Evolutionary conservation across 306 rosid species (phyloP), one percentile per base, ranked within the genome.

Genomic region (Begonia loranthoides): DNA sequence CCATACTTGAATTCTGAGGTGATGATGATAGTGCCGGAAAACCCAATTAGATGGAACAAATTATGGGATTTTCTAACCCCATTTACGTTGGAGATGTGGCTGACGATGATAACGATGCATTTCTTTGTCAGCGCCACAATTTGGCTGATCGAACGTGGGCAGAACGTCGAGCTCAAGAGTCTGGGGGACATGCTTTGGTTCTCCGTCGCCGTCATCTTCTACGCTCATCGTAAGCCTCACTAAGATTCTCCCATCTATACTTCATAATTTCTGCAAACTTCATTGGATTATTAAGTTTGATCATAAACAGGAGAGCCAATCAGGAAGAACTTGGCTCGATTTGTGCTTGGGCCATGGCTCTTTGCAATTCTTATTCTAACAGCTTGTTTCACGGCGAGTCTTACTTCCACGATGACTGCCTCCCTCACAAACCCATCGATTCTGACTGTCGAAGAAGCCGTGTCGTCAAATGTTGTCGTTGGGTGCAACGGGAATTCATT

Each of bases 111-210:
- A 22, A 54, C 54, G 56, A 50, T 64, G 58, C 90, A 80, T 56
- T 8, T 76, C 13, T 69, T 71, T 14, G 59, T 81, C 2, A 77
- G 79, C 55, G 64, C 62, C 39, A 69, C 58, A 0, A 72, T 75
- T 55, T 84, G 94, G 77, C 16, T 75, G 21, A 67, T 84, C 13
- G 89, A 57, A 65, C 61, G 70, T 17, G 62, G 51, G 50, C 56
- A 39, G 1, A 71, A 73, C 39, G 63, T 44, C 41, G 79, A 78
- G 45, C 34, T 80, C 24, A 43, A 49, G 49, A 76, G 76, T 9
- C 17, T 77, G 4, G 77, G 83, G 12, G 46, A 54, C 57, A 70
- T 77, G 74, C 52, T 78, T 39, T 84, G 86, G 94, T 77, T 80
- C 50, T 68, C 72, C 28, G 72, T 78, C 43, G 71, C 70, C 0